A percentile compares a stretch with the other conserved stretches of the same genome.
These are phyloP conservation scores for Candida coquimbonensis DNA, from an alignment of 805 yeast species.

Conservation along the genomic window DNA sequence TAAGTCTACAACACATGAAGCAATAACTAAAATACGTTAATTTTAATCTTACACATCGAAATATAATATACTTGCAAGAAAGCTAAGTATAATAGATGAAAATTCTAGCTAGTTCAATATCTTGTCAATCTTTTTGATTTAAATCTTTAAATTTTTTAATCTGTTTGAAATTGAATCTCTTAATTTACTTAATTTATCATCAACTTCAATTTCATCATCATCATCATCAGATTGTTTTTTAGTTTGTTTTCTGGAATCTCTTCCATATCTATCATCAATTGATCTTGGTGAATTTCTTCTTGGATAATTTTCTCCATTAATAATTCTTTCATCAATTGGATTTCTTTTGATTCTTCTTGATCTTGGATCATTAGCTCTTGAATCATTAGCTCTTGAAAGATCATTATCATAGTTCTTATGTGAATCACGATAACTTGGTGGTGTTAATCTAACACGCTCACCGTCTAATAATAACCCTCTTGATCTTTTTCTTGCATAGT, in stretches of 20 bases:
- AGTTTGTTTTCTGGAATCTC: too few species aligned
- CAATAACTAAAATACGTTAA: too few species aligned
- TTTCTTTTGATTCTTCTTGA: background rate
- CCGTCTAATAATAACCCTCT: background rate
- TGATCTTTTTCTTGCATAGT: background rate
- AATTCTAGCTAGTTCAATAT: too few species aligned
- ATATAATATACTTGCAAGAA: too few species aligned
- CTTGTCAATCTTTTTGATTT: background rate
- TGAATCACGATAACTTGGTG: background rate
- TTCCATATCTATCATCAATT: too few species aligned
- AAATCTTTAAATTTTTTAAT: background rate
- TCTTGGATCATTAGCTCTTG: background rate
- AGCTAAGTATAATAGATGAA: too few species aligned
- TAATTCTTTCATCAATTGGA: background rate
- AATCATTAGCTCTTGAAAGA: background rate
- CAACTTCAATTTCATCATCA: background rate
- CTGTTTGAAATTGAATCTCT: background rate
- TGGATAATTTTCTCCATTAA: background rate
- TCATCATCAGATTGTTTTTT: background rate
- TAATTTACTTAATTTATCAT: background rate
- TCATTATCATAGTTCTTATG: background rate
- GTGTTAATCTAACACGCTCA: background rate
- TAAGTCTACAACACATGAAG: too few species aligned
- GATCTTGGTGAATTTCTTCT: background rate
- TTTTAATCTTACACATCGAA: too few species aligned